Evolutionary conservation across 306 rosid genomes (phyloP).

Genomic region (Begonia fuchsioides): DNA sequence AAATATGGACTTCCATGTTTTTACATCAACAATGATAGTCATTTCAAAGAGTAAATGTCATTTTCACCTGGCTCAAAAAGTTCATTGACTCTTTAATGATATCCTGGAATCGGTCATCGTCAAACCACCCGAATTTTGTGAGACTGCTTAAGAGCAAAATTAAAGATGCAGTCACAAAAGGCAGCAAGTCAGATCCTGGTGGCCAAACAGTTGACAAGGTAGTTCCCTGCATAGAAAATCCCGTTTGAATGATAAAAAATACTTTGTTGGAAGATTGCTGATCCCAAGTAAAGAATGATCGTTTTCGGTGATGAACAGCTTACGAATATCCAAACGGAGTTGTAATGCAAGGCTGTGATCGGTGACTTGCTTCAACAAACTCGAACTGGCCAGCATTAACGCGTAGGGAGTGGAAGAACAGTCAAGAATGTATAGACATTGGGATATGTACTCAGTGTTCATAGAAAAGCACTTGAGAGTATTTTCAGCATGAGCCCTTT

Average conservation of each 20-base stretch:
- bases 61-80: conserved; percentile 43
- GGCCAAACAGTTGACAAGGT: conserved; percentile 42
- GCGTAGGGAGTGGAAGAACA: conserved; percentile 50
- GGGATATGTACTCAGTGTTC: conserved; percentile 48
- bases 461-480: conserved; percentile 49
- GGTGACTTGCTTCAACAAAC: conserved; percentile 54
- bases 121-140: conserved; percentile 56
- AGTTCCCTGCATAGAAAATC: conserved; percentile 23
- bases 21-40: no score
- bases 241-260: no score
- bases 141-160: conserved; percentile 42
- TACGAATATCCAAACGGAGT: conserved; percentile 50
- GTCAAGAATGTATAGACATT: conserved; percentile 52
- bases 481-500: conserved; percentile 48
- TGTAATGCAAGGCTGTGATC: conserved; percentile 47
- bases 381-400: conserved; percentile 47
- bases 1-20: no score
- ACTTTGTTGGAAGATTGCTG: no score
- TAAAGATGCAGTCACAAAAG: conserved; percentile 42
- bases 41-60: not conserved
- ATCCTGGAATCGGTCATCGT: conserved; percentile 41
- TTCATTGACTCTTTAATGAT: conserved; percentile 41
- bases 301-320: not conserved
- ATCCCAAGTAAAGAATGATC: no score
- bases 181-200: conserved; percentile 44